Percentiles rank a stretch among this genome's conserved stretches.
phyloP scores from a whole-genome alignment of 176 grass and related monocot species.

The Oryza australiensis region DNA sequence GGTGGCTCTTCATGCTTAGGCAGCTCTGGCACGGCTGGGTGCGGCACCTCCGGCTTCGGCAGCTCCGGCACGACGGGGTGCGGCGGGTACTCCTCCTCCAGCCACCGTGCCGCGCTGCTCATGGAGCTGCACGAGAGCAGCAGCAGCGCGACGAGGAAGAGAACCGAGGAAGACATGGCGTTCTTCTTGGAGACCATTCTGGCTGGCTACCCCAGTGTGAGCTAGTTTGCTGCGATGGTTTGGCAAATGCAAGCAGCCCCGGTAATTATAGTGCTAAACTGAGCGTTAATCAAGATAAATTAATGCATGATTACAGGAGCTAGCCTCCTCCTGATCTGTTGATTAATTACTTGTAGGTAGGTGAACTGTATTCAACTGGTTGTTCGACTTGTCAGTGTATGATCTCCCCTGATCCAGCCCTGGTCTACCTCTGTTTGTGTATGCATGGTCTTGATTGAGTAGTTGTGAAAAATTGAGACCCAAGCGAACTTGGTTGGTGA shows the following conservation, averaged over 20 bases:
- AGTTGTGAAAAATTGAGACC: not conserved
- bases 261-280: not conserved
- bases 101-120: too few species aligned
- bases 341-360: not conserved
- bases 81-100: not conserved
- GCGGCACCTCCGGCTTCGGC: not conserved
- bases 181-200: too few species aligned
- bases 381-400: not conserved
- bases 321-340: not conserved
- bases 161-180: too few species aligned
- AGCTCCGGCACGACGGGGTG: not conserved
- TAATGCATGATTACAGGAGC: not conserved
- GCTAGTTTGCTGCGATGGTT: too few species aligned
- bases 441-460: not conserved
- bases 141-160: too few species aligned
- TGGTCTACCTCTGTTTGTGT: not conserved
- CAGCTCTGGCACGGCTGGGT: not conserved
- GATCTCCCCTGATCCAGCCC: not conserved
- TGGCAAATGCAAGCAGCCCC: too few species aligned
- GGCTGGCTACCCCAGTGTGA: too few species aligned
- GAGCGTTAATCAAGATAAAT: not conserved
- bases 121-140: too few species aligned
- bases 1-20: too few species aligned
- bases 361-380: not conserved
- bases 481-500: not conserved